Base-by-base conservation (phyloP, 2,329 filamentous ascomycete species). In the Calonectria hawksworthii region DNA sequence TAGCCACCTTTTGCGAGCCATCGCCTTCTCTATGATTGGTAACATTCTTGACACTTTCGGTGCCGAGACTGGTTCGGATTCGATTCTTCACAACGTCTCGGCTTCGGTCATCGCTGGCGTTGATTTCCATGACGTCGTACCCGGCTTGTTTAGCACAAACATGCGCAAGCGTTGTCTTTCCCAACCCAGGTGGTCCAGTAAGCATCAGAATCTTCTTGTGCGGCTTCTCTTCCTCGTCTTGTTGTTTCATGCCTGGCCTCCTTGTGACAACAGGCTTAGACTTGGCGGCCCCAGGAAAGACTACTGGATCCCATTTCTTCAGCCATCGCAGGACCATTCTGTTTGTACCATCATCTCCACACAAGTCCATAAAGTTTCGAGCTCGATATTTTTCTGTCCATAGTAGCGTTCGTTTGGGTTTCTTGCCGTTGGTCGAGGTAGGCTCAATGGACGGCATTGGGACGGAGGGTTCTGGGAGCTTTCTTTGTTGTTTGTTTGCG, bases 351-450 rank as follows among this genome's bases (percentile, higher is more conserved):
- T 99, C 97, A 80, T 99, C 97, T 34, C 98, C 98, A 63, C 98
- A 95, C 0, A 99, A 89, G 79, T 99, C 97, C 79, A 96, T 94
- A 81, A 99, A 99, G 80, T 93, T 96, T 75, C 92, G 92, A 34
- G 97, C 97, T 44, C 97, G 93, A 83, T 99, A 99, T 83, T 99
- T 99, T 83, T 99, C 97, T 0, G 96, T 98, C 97, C 97, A 99
- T 82, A 99, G 88, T 38, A 95, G 84, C 0, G 92, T 90, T 76
- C 85, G 87, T 73, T 86, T 89, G 0, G 84, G 81, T 74, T 86
- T 89, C 75, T 86, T 89, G 7, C 71, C 80, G 1, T 75, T 38
- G 7, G 73, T 41, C 67, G 38, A 70, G 38, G 65, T 75, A n/a
- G 73, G 75, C 76, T 91, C 89, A 21, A 89, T 84, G 1, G 89